Evolutionary conservation across 2,329 filamentous ascomycete genomes (phyloP).

Genomic region (Thielaviopsis ethacetica): DNA sequence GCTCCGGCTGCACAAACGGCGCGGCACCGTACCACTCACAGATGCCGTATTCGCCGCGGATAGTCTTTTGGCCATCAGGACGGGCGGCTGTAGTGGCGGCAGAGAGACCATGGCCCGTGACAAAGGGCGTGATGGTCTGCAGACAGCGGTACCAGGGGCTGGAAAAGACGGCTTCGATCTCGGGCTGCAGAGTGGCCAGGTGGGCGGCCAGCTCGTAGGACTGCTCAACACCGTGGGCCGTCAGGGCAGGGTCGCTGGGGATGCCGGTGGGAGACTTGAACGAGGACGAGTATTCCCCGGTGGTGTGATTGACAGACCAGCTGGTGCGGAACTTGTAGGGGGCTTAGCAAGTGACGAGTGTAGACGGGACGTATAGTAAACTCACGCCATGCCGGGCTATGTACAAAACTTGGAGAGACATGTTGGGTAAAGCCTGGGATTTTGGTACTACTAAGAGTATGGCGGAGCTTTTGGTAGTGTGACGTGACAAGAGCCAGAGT

Average conservation of each 20-base stretch:
- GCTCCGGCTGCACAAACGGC: slow-evolving; percentile 68
- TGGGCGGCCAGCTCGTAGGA: slow-evolving; percentile 57
- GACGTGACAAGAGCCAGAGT: neutral
- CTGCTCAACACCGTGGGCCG: slow-evolving; percentile 73
- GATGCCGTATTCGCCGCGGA: slow-evolving; percentile 40
- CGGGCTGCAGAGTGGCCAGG: slow-evolving; percentile 44
- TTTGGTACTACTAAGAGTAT: neutral
- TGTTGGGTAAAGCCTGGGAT: slow-evolving; percentile 18
- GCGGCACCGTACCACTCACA: slow-evolving; percentile 89
- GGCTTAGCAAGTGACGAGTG: slow-evolving; percentile 7
- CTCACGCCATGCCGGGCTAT: slow-evolving; percentile 60
- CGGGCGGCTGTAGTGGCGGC: slow-evolving; percentile 6
- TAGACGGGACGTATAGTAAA: neutral
- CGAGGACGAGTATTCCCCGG: slow-evolving; percentile 58
- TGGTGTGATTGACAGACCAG: slow-evolving; percentile 70
- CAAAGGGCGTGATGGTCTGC: slow-evolving; percentile 62
- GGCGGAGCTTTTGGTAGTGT: neutral
- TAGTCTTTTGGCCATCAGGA: slow-evolving; percentile 18
- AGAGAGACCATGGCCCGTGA: slow-evolving; percentile 29
- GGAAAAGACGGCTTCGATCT: slow-evolving; percentile 63
- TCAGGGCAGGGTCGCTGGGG: slow-evolving; percentile 72
- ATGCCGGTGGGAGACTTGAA: slow-evolving; percentile 76
- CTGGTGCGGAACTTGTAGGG: slow-evolving; percentile 63
- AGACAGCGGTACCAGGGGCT: slow-evolving; percentile 79
- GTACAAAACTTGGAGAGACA: slow-evolving; percentile 58